Percentiles rank a stretch among this genome's conserved stretches.
phyloP scores from a whole-genome alignment of 1,139 yeast genomes.

The Meyerozyma smithsonii region DNA sequence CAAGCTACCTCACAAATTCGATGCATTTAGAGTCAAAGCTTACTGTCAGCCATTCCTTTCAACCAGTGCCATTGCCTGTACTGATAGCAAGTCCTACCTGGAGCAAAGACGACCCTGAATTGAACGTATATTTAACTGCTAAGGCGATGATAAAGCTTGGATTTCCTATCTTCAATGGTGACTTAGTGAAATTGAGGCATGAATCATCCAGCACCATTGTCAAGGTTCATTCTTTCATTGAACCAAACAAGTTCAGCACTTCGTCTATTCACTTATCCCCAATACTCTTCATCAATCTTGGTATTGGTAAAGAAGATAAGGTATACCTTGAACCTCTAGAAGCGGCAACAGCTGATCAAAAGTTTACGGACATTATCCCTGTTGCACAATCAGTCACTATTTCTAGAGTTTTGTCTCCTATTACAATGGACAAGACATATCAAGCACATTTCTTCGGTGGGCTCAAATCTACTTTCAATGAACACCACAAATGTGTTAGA shows the following conservation, averaged over 20 bases:
- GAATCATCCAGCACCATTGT: conserved; percentile 25
- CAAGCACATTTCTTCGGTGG: conserved; percentile 65
- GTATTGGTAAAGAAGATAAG: conserved; percentile 24
- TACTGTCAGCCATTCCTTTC: conserved; percentile 13
- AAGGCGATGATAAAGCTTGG: conserved; percentile 53
- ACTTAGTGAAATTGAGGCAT: conserved; percentile 41
- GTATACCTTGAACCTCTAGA: conserved; percentile 24
- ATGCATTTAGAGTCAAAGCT: conserved; percentile 18
- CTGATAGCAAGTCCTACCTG: conserved; percentile 14
- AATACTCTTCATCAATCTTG: conserved; percentile 50
- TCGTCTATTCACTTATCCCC: conserved; percentile 60
- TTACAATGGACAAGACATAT: conserved; percentile 60
- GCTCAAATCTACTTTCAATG: conserved; percentile 59
- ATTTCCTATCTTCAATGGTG: conserved; percentile 62
- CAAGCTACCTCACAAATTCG: conserved; percentile 31
- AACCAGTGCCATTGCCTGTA: conserved; percentile 27
- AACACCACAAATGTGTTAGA: conserved; percentile 51
- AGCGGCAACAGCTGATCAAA: conserved; percentile 3
- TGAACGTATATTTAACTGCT: conserved; percentile 50
- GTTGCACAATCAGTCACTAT: conserved; percentile 43
- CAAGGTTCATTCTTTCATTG: conserved; percentile 55
- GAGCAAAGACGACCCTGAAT: conserved; percentile 39
- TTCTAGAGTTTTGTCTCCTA: conserved; percentile 66
- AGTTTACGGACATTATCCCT: conserved; percentile 15
- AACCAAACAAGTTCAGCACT: conserved; percentile 47